phyloP scores from a whole-genome alignment of 148 eudicot species.

The Silene latifolia region DNA sequence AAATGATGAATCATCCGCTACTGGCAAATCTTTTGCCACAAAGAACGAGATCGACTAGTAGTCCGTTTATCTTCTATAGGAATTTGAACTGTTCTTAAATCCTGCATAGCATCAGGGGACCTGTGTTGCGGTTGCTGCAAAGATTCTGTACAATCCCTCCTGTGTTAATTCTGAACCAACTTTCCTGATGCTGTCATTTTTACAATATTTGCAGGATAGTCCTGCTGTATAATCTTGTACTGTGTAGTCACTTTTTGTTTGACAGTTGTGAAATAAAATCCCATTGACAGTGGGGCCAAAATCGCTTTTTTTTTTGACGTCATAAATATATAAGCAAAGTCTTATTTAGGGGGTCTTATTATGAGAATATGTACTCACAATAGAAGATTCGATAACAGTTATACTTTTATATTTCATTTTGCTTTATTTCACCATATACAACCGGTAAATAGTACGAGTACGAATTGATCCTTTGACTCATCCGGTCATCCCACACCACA shows the following conservation, averaged over 20 bases:
- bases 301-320: too few relatives aligned
- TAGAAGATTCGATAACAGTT: too few relatives aligned
- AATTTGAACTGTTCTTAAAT: neutral
- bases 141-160: neutral
- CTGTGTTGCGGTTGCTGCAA: neutral
- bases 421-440: too few relatives aligned
- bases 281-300: too few relatives aligned
- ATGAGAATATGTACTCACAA: too few relatives aligned
- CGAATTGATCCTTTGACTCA: too few relatives aligned
- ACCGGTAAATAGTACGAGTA: too few relatives aligned
- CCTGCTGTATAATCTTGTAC: too few relatives aligned
- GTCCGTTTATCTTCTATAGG: too few relatives aligned
- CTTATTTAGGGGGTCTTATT: neutral
- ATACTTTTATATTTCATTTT: too few relatives aligned
- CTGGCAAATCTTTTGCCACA: neutral
- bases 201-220: neutral
- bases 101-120: neutral
- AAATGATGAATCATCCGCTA: constrained; percentile 11
- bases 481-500: neutral
- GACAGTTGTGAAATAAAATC: too few relatives aligned
- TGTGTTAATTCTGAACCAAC: constrained; percentile 1
- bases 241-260: too few relatives aligned
- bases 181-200: neutral
- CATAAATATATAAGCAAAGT: neutral
- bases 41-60: neutral